Evolutionary conservation across 257 asterid species (phyloP), one percentile per base, ranked within the genome.

Genomic region (Thymus quinquecostatus): DNA sequence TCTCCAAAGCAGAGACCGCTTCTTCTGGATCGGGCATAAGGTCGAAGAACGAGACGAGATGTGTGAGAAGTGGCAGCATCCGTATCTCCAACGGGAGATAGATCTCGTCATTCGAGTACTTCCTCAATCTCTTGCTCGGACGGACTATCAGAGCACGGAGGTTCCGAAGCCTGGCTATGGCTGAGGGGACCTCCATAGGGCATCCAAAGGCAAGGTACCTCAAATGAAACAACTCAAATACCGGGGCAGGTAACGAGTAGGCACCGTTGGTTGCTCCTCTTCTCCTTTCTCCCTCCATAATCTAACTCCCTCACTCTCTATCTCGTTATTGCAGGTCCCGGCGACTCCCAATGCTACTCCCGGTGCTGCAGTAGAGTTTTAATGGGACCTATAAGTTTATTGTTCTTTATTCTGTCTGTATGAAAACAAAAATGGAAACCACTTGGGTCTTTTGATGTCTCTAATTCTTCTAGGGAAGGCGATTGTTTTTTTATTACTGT

Each of bases 151-250:
- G 40, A 6, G 79, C 30, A 4, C 70, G 74, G 14, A 75, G 79
- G 50, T 60, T 58, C 57, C 5, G 29, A 38, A 66, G 74, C 36
- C 56, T 67, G 5, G 74, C 13, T 67, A 75, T 60, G 9, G 48
- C 30, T 28, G 62, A 4, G 7, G 74, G 74, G 48, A 75, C 2
- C 43, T n/a, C 8, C 9, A 9, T 10, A 0, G 57, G 29, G 38
- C 30, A 29, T 2, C 14, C 56, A 9, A 34, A 29, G 38, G 79
- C 49, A 67, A 75, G 79, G 69, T 75, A 67, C 58, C 74, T 75
- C 36, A 69, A 21, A 44, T 69, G 74, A 44, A 69, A 57, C 2
- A 68, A 21, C 21, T 33, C 47, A 7, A 66, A 66, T 6, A 66
- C 44, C 2, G 8, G 14, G 50, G 12, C 34, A 4, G 59, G 49